Conservation (phyloP, 257 asterid species). For the Nicotiana tomentosiformis region DNA sequence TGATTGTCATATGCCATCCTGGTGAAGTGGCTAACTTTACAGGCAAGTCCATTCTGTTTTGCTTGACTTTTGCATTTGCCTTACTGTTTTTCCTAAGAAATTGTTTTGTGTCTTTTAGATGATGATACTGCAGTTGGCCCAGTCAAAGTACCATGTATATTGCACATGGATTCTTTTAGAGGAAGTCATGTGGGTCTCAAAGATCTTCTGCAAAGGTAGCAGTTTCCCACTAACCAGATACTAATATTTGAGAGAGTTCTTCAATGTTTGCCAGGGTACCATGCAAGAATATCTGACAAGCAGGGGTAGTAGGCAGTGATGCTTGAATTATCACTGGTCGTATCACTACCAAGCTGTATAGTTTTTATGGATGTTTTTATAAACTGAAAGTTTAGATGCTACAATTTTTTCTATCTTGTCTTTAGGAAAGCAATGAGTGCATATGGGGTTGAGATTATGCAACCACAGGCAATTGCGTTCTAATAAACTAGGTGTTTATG, state of each 20-base stretch:
- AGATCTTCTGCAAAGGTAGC: slow-evolving; percentile 32
- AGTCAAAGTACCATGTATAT: slow-evolving; percentile 41
- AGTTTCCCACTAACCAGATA: neutral
- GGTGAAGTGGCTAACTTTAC: slow-evolving; percentile 54
- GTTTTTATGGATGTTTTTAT: neutral
- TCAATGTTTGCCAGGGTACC: neutral
- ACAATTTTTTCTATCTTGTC: neutral
- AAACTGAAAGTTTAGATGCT: neutral
- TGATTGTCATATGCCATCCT: slow-evolving; percentile 79
- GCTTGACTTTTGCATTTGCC: neutral
- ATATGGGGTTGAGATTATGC: neutral
- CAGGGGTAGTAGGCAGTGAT: neutral
- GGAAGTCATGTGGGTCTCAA: slow-evolving; percentile 44
- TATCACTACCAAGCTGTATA: neutral
- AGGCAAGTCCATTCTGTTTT: slow-evolving; percentile 55
- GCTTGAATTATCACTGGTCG: slow-evolving; percentile 1
- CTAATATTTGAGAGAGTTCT: neutral
- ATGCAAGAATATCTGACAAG: neutral
- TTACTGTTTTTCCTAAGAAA: slow-evolving; percentile 7
- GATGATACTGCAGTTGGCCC: slow-evolving; percentile 29
- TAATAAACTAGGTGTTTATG: neutral
- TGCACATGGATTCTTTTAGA: slow-evolving; percentile 47
- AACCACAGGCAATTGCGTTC: neutral
- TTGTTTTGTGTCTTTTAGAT: slow-evolving; percentile 33
- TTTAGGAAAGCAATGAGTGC: neutral